Conservation (phyloP, 306 rosid genomes). For the Sechiopsis laciniata region DNA sequence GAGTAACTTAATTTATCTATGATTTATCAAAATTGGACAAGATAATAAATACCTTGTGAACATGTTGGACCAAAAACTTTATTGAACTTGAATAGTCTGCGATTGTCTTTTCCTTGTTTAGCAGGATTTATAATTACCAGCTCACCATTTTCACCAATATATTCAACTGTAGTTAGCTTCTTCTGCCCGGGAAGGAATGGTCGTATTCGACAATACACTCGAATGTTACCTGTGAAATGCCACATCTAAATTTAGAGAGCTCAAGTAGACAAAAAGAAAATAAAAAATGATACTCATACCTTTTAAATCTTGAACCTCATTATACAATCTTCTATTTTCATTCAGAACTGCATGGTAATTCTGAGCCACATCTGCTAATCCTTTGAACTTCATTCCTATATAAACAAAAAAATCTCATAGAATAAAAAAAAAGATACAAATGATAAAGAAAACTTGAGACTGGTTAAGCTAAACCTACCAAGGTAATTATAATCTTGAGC, state of each 20-base stretch:
- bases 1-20: background rate
- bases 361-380: conserved; percentile 82
- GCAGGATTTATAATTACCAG: conserved; percentile 69
- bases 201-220: conserved; percentile 92
- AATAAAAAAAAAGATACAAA: conserved; percentile 14
- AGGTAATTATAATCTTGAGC: conserved; percentile 62
- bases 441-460: conserved; percentile 9
- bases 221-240: conserved; percentile 64
- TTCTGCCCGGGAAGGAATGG: conserved; percentile 96
- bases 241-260: conserved; percentile 19
- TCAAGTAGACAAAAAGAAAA: background rate
- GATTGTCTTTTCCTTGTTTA: conserved; percentile 81
- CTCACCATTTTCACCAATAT: conserved; percentile 88
- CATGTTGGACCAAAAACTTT: conserved; percentile 84
- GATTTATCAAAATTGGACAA: conserved; percentile 13
- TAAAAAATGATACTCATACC: conserved; percentile 62
- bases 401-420: background rate
- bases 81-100: conserved; percentile 76
- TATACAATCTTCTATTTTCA: conserved; percentile 84
- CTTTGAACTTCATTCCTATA: conserved; percentile 66
- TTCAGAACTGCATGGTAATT: conserved; percentile 72
- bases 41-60: conserved; percentile 60
- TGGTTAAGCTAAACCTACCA: conserved; percentile 41
- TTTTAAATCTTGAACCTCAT: conserved; percentile 95
- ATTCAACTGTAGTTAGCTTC: conserved; percentile 67